Percentiles rank a stretch among this genome's conserved stretches.
Evolutionary conservation across 176 grass and related monocot species (phyloP).

Genomic region (Cenchrus purpureus): DNA sequence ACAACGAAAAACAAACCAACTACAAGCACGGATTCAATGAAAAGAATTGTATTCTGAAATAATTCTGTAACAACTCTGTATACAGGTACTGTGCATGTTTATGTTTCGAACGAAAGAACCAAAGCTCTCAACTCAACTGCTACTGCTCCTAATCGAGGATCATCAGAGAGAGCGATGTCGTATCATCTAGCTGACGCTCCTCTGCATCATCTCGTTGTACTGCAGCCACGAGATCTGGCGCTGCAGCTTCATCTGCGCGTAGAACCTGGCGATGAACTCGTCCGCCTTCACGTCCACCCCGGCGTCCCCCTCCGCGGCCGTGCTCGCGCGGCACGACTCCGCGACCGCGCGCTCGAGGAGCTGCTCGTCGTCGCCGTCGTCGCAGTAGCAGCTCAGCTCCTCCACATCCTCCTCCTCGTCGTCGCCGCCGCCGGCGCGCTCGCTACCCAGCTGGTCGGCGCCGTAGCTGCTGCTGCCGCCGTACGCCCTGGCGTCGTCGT

Average conservation of each 20-base stretch:
- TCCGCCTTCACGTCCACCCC: constrained; percentile 84
- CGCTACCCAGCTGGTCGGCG: neutral
- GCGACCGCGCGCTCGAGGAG: constrained; percentile 28
- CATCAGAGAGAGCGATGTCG: neutral
- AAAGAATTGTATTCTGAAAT: neutral
- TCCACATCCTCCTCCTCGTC: neutral
- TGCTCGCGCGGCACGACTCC: constrained; percentile 39
- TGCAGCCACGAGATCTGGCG: constrained; percentile 64
- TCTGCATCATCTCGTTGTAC: constrained; percentile 80
- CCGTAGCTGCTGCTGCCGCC: constrained; percentile 11
- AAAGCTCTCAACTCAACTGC: neutral
- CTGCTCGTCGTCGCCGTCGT: neutral
- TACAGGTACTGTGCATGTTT: neutral
- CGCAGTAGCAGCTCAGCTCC: neutral
- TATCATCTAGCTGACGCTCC: constrained; percentile 46
- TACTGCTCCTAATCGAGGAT: neutral
- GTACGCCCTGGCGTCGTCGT: too few relatives aligned
- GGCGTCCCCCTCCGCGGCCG: constrained; percentile 25
- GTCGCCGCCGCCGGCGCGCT: neutral
- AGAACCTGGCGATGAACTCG: constrained; percentile 82
- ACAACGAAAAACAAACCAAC: neutral
- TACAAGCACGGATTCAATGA: neutral
- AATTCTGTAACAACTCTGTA: neutral
- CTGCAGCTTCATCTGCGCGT: constrained; percentile 83
- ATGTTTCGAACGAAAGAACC: neutral